Conservation (phyloP, 148 eudicot species). For the Fallopia convolvulus region DNA sequence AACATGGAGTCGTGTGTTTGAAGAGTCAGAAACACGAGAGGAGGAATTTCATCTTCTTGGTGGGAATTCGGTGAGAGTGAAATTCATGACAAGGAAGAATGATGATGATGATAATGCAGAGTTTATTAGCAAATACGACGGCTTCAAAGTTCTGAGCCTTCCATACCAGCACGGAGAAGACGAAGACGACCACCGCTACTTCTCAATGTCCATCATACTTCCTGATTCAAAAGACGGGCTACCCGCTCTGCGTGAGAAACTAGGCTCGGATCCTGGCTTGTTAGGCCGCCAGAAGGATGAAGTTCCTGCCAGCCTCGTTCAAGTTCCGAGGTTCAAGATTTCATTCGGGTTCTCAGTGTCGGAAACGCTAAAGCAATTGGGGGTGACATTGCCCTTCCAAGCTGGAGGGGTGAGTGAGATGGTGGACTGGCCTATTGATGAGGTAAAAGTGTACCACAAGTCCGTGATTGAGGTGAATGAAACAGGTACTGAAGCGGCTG, state of each 20-base stretch:
- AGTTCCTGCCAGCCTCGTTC: too few species aligned
- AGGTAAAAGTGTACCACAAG: too few species aligned
- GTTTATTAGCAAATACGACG: slow-evolving; percentile 30
- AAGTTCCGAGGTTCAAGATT: slow-evolving; percentile 64
- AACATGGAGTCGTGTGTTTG: slow-evolving; percentile 53
- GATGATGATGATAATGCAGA: too few species aligned
- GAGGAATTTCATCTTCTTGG: slow-evolving; percentile 54
- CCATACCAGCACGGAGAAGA: too few species aligned
- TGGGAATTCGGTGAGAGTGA: slow-evolving; percentile 52
- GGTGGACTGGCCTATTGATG: too few species aligned
- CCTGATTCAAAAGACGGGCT: slow-evolving; percentile 70
- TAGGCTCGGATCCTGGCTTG: slow-evolving; percentile 45
- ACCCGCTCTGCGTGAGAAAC: slow-evolving; percentile 34
- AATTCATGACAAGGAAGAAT: too few species aligned
- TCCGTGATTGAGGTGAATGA: too few species aligned
- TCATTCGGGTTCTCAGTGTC: slow-evolving; percentile 70
- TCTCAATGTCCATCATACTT: slow-evolving; percentile 67
- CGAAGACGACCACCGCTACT: too few species aligned
- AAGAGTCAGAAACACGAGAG: slow-evolving; percentile 46
- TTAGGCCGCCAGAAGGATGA: slow-evolving; percentile 49
- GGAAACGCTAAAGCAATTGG: slow-evolving; percentile 45
- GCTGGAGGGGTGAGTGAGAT: too few species aligned
- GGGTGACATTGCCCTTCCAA: too few species aligned
- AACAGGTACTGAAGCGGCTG: too few species aligned
- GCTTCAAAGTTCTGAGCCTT: slow-evolving; percentile 64